Base-by-base conservation (phyloP, 139 green algal species). In the Limnomonas spitsbergensis region DNA sequence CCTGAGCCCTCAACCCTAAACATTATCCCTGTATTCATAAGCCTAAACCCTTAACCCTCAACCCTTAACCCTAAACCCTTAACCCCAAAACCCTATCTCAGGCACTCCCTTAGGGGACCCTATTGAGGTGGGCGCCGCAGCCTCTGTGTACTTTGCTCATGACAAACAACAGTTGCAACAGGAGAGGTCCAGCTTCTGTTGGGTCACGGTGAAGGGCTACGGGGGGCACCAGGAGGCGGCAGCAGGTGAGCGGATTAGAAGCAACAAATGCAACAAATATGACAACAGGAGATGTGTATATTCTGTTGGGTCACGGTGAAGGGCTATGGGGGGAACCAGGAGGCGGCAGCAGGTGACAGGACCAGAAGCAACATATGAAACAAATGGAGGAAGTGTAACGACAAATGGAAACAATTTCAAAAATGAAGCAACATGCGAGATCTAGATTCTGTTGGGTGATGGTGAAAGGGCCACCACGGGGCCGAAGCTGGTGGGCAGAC, bases 31-130 rank as follows among this genome's bases (percentile, higher is more conserved):
- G n/a, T n/a, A n/a, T n/a, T n/a, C n/a, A n/a, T n/a, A n/a, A n/a
- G n/a, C n/a, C n/a, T n/a, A n/a, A n/a, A n/a, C n/a, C n/a, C n/a
- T n/a, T n/a, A n/a, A n/a, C n/a, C n/a, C n/a, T n/a, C n/a, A n/a
- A n/a, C n/a, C n/a, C n/a, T n/a, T n/a, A n/a, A n/a, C n/a, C n/a
- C n/a, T n/a, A n/a, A n/a, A n/a, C n/a, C n/a, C n/a, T n/a, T n/a
- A n/a, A n/a, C n/a, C n/a, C n/a, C n/a, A n/a, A n/a, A n/a, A n/a
- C n/a, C n/a, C n/a, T n/a, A n/a, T n/a, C n/a, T n/a, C 77, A 47
- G 84, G 88, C 52, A 93, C 89, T 2, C 54, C 85, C 0, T 80
- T 93, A n/a, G 89, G 89, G 1, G 89, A 90, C 69, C 78, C 88
- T 66, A 88, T 91, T 69, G 85, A 93, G 69, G 40, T 89, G 2